A percentile compares a stretch with the other conserved stretches of the same genome.
Conservation (phyloP, 2,329 filamentous ascomycete genomes). For the Epichloe brachyelytri region DNA sequence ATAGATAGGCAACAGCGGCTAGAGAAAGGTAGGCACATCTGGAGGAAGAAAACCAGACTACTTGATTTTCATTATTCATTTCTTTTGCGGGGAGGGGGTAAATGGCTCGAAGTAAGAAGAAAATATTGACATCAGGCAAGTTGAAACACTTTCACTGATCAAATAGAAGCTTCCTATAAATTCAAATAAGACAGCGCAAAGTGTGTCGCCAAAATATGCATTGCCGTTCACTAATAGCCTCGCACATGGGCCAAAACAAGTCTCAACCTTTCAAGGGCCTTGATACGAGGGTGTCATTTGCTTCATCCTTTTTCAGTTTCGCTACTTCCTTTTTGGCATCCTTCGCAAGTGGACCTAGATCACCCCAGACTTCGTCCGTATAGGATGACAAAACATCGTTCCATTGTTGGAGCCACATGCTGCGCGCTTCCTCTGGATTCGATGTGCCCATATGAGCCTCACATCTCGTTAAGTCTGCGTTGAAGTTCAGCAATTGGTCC, state of each 20-base stretch:
- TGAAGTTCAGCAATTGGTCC: slow-evolving; percentile 38
- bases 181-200: too few species aligned
- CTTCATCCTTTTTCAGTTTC: slow-evolving; percentile 17
- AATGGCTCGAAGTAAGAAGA: too few species aligned
- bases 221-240: slow-evolving; percentile 10
- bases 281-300: slow-evolving; percentile 10
- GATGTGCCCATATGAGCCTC: slow-evolving; percentile 25
- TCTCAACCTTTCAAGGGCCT: slow-evolving; percentile 22
- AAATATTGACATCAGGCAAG: too few species aligned
- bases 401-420: slow-evolving; percentile 42
- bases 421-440: slow-evolving; percentile 25
- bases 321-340: slow-evolving; percentile 45
- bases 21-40: too few species aligned
- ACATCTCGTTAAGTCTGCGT: slow-evolving; percentile 26
- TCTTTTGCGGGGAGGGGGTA: too few species aligned
- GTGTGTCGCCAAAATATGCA: too few species aligned
- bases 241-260: slow-evolving; percentile 26
- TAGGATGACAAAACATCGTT: slow-evolving; percentile 42
- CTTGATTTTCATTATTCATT: too few species aligned
- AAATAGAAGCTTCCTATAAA: too few species aligned
- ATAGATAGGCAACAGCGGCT: too few species aligned
- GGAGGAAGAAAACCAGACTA: too few species aligned
- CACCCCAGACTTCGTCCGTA: slow-evolving; percentile 57
- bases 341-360: slow-evolving; percentile 40
- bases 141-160: too few species aligned